A percentile compares a stretch with the other conserved stretches of the same genome.
Evolutionary conservation across 345 rosid genomes (phyloP).

Genomic region (Murraya koenigii): DNA sequence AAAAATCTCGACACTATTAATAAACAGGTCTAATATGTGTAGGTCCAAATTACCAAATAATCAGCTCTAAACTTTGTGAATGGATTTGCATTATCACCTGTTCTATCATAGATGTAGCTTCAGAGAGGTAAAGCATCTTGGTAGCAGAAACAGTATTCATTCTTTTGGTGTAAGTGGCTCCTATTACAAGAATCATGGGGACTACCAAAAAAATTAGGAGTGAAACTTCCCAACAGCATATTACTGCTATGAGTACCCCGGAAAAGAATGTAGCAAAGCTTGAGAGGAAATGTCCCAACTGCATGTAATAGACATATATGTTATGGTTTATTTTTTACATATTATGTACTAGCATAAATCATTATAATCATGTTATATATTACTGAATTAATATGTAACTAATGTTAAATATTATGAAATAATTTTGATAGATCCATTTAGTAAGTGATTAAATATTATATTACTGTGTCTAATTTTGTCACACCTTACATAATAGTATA

Average conservation of each 20-base stretch:
- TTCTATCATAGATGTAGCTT: conserved; percentile 57
- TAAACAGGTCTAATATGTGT: no score
- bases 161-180: conserved; percentile 58
- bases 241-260: conserved; percentile 51
- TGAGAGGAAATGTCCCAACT: conserved; percentile 67
- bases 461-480: no score
- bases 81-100: conserved; percentile 30
- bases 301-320: background rate
- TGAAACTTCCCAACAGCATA: conserved; percentile 61
- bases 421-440: no score
- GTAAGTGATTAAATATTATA: no score
- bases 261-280: conserved; percentile 54
- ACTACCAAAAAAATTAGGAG: conserved; percentile 45
- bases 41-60: no score
- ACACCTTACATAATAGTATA: no score
- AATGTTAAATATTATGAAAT: no score
- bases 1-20: no score
- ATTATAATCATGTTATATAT: no score
- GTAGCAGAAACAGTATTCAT: conserved; percentile 45
- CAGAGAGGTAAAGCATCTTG: conserved; percentile 44
- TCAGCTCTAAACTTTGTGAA: background rate
- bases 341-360: no score
- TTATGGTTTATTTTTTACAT: no score
- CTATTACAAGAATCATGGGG: conserved; percentile 52
- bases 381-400: no score